phyloP scores from a whole-genome alignment of 495 filamentous ascomycete genomes.

The Lasiosphaeria hispida region DNA sequence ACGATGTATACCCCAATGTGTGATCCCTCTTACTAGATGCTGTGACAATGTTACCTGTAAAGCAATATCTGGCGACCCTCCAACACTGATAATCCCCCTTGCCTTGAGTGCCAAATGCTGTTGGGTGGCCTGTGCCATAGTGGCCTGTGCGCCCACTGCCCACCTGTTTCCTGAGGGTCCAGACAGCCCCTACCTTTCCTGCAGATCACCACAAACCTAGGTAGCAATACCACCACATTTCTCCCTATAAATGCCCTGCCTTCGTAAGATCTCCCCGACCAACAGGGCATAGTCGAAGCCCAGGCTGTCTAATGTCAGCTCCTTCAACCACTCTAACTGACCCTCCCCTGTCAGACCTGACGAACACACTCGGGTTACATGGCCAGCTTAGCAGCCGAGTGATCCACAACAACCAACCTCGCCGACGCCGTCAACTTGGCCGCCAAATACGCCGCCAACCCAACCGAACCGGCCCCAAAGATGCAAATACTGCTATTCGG shows the following conservation, averaged over 20 bases:
- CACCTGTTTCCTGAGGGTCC: no score
- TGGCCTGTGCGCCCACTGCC: no score
- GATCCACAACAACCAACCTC: constrained; percentile 17
- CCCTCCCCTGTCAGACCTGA: not conserved
- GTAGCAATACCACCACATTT: no score
- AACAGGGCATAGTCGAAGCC: constrained; percentile 17
- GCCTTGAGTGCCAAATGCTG: constrained; percentile 6
- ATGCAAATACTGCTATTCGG: constrained; percentile 8
- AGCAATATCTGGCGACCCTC: constrained; percentile 10
- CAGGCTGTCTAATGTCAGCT: not conserved
- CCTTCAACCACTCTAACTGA: constrained; percentile 12
- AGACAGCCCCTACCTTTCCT: no score
- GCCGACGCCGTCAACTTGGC: constrained; percentile 9
- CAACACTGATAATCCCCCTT: constrained; percentile 16
- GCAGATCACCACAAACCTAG: no score
- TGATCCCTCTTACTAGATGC: constrained; percentile 14
- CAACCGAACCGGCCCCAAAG: constrained; percentile 18
- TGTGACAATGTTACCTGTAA: constrained; percentile 13
- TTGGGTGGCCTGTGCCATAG: no score
- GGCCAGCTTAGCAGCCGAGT: constrained; percentile 10
- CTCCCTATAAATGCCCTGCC: no score
- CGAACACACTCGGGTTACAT: constrained; percentile 11
- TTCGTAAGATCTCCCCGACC: constrained; percentile 13
- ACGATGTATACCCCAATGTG: constrained; percentile 14
- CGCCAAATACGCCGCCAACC: constrained; percentile 14